Evolutionary conservation across 495 filamentous ascomycete genomes (phyloP).

Genomic region (Xylaria cubensis): DNA sequence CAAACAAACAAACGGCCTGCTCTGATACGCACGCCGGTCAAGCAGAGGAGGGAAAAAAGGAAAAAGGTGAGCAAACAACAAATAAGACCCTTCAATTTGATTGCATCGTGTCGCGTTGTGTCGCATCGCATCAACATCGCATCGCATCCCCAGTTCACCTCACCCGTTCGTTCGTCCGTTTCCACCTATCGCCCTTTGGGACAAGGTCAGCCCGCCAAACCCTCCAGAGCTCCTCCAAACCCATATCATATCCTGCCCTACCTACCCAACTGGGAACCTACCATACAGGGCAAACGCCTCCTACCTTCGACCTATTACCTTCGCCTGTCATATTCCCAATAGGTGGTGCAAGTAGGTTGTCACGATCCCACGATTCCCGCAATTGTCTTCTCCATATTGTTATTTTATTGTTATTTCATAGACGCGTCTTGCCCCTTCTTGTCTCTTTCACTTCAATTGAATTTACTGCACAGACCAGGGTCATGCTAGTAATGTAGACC

Average conservation of each 20-base stretch:
- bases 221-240: conserved; percentile 21
- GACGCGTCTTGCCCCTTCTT: not conserved
- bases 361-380: not conserved
- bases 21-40: not conserved
- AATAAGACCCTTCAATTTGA: conserved; percentile 33
- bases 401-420: not conserved
- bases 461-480: not conserved
- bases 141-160: conserved; percentile 28
- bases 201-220: conserved; percentile 26
- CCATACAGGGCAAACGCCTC: conserved; percentile 29
- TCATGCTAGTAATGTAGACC: not conserved
- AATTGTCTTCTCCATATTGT: not conserved
- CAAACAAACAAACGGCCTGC: not conserved
- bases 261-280: conserved; percentile 32
- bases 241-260: conserved; percentile 30
- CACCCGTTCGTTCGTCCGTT: conserved; percentile 17
- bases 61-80: conserved; percentile 25
- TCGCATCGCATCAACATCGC: conserved; percentile 34
- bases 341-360: not conserved
- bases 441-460: not conserved
- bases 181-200: conserved; percentile 25
- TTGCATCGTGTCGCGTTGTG: conserved; percentile 28
- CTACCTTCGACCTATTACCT: conserved; percentile 25
- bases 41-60: too few species aligned
- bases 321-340: not conserved